phyloP scores from a whole-genome alignment of 2,329 filamentous ascomycete species.

The Aspergillus pseudoviridinutans region DNA sequence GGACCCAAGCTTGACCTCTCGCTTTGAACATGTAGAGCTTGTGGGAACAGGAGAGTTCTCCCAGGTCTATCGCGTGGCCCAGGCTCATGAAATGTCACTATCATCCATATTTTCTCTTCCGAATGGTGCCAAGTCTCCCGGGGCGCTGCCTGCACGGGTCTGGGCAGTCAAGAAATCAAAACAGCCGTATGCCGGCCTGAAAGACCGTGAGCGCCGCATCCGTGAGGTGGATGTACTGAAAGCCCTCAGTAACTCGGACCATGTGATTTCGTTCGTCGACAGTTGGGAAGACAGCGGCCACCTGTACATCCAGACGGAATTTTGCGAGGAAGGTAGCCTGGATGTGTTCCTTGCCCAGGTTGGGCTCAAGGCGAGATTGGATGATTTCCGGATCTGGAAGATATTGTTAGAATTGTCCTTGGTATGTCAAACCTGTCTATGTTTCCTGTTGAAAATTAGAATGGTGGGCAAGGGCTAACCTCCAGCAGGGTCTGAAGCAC shows the following conservation, averaged over 20 bases:
- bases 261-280: slow-evolving; percentile 78
- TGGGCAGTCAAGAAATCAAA: slow-evolving; percentile 95
- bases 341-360: slow-evolving; percentile 79
- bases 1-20: slow-evolving; percentile 67
- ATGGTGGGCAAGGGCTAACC: slow-evolving; percentile 5
- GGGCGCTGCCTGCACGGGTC: slow-evolving; percentile 56
- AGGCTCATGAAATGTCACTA: slow-evolving; percentile 34
- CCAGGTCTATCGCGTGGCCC: slow-evolving; percentile 75
- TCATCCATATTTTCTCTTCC: slow-evolving; percentile 44
- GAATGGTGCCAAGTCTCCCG: slow-evolving; percentile 49
- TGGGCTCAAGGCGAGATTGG: slow-evolving; percentile 78
- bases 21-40: slow-evolving; percentile 76
- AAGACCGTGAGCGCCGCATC: slow-evolving; percentile 77
- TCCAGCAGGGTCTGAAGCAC: slow-evolving; percentile 70
- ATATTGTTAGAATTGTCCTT: slow-evolving; percentile 80
- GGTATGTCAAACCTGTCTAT: slow-evolving; percentile 53
- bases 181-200: slow-evolving; percentile 70
- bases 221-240: slow-evolving; percentile 78
- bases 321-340: slow-evolving; percentile 88
- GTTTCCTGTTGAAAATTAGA: background rate
- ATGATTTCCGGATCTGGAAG: slow-evolving; percentile 99
- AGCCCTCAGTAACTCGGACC: slow-evolving; percentile 72
- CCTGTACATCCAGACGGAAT: slow-evolving; percentile 97
- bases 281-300: slow-evolving; percentile 83
- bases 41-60: slow-evolving; percentile 92